Evolutionary conservation across 768 basidiomycete genomes (phyloP), one percentile per base, ranked within the genome.

Genomic region (Ramaria rubella): DNA sequence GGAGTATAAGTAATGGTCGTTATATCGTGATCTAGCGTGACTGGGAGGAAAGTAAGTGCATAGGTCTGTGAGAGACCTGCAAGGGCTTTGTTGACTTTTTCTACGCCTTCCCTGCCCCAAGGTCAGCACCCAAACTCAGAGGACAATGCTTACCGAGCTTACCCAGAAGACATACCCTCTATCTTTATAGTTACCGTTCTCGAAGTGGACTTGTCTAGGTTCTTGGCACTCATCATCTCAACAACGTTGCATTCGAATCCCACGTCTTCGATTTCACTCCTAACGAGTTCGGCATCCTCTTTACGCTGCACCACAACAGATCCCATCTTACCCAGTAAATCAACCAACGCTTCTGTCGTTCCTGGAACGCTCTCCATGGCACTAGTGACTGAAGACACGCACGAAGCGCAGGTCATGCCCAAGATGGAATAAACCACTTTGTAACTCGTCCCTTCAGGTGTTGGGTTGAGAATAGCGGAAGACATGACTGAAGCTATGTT

Each of bases 341-440:
- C 81, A 61, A 90, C 79, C 1, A 70, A 66, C 26, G 81, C 70
- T 17, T 79, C 69, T 1, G 79, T 71, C 2, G 87, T 72, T 0
- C 82, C 83, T 0, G 74, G 68, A 4, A 85, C 66, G 5, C 74
- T 73, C 3, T 75, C 71, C 12, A 87, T 65, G 23, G 74, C 65
- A 15, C 75, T 70, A 0, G 77, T 78, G 58, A 92, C 74, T 0
- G 84, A 75, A 1, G 72, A 69, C 11, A 76, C 73, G 62, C 89
- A 92, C 3, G 86, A 77, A 0, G 81, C 74, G 67, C 89, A 92
- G 1, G 87, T 83, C 87, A 91, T 90, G 3, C 89, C 90, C 0
- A 75, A 81, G 8, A 92, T 72, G 0, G 84, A 33, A n/a, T n/a
- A 56, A 4, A 23, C 17, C 9, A 33, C 44, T 33, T 36, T 56